Base-by-base conservation (phyloP, 2,329 filamentous ascomycete genomes). In the Sclerotiophoma versabilis region DNA sequence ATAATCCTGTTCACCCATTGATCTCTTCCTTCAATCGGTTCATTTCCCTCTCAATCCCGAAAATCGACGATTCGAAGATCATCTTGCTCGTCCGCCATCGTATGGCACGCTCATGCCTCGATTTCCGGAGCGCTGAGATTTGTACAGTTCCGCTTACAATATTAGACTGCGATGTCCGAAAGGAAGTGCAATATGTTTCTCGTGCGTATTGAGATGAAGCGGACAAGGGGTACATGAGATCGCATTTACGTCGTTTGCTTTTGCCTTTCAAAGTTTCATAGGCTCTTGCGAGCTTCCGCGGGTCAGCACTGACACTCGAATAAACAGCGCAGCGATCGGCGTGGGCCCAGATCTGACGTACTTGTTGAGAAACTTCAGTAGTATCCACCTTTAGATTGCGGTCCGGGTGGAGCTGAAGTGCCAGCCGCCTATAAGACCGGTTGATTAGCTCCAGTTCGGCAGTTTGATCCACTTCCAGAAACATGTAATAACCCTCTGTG, bases 201-300 rank as follows among this genome's bases (percentile, higher is more conserved):
- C 19, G 43, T 4, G 43, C 15, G 22, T 29, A 8, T 22, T 17
- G 25, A 37, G n/a, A 9, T 2, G 23, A 46, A 12, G 32, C 20
- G 15, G 1, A 7, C 15, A 59, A 64, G n/a, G 64, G 64, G 43
- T 75, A 76, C 20, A 70, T 60, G 44, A 60, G 54, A 39, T 77
- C 68, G 61, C 76, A 77, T 8, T 25, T 47, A 57, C 60, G 62
- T 11, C 74, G 73, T 58, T 66, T 59, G 33, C 5, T 48, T 52
- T 63, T 63, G 46, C 75, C 68, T 19, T 67, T 71, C 38, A 76
- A 59, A n/a, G 71, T 76, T 48, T 75, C 72, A 50, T 76, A 76
- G 27, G 75, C 75, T 59, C 30, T 44, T 45, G 30, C 57, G 17
- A 77, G 66, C 75, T 76, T 27, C 33, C 32, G 34, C 3, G 20